Percentiles rank a stretch among this genome's conserved stretches.
phyloP scores from a whole-genome alignment of 768 basidiomycete species.

The Cytidiella melzeri region DNA sequence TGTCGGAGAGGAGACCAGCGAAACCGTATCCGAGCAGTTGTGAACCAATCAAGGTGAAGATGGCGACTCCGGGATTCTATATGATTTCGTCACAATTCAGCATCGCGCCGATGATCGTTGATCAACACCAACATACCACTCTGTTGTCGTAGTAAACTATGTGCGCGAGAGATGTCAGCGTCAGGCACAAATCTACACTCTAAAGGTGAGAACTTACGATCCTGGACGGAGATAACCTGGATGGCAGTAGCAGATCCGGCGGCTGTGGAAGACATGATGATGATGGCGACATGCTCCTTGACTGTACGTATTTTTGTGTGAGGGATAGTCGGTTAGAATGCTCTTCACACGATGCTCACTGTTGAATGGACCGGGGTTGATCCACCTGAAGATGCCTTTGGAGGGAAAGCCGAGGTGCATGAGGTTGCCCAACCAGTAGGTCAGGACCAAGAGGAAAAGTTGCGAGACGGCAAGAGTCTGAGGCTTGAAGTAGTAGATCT shows the following conservation, averaged over 20 bases:
- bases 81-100: background rate
- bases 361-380: conserved; percentile 36
- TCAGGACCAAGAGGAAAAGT: conserved; percentile 45
- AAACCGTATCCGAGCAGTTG: conserved; percentile 31
- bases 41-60: conserved; percentile 31
- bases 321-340: no score
- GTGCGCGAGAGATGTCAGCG: background rate
- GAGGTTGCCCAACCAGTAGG: conserved; percentile 43
- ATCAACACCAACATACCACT: conserved; percentile 14
- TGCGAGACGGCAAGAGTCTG: conserved; percentile 45
- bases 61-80: conserved; percentile 25
- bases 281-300: conserved; percentile 32
- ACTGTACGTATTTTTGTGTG: conserved; percentile 19
- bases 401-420: conserved; percentile 31
- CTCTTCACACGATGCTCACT: no score
- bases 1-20: conserved; percentile 32
- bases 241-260: conserved; percentile 27
- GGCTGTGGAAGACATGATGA: conserved; percentile 31
- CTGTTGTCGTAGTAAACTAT: conserved; percentile 36
- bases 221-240: conserved; percentile 28
- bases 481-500: conserved; percentile 35
- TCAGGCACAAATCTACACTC: no score
- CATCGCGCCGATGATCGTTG: background rate
- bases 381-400: conserved; percentile 23
- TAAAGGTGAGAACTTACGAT: conserved; percentile 18